A percentile compares a stretch with the other conserved stretches of the same genome.
These are phyloP conservation scores for Clavariopsis aquatica DNA, from an alignment of 495 filamentous ascomycete species.

Conservation along the genomic window DNA sequence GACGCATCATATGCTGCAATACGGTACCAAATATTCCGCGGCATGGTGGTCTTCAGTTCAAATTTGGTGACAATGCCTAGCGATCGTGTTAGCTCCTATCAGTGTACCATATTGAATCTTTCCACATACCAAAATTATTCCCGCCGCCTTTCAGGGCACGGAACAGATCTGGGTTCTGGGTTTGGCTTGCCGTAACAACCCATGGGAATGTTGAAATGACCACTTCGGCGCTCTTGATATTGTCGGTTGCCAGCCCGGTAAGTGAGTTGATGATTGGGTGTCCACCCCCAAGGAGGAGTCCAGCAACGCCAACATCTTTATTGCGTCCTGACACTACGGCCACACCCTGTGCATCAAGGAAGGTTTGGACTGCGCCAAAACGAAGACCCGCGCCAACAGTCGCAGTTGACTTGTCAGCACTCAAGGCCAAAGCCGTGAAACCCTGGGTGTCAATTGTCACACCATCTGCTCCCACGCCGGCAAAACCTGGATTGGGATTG, in stretches of 20 bases:
- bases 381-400: not conserved
- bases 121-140: constrained; percentile 3
- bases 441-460: constrained; percentile 3
- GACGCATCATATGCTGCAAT: not conserved
- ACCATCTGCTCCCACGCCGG: not conserved
- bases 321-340: not conserved
- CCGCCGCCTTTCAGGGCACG: constrained; percentile 5
- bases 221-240: constrained; percentile 3
- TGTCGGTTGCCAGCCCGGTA: not conserved
- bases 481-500: constrained; percentile 1
- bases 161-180: not conserved
- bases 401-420: not conserved
- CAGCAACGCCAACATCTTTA: constrained; percentile 2
- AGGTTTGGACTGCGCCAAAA: not conserved
- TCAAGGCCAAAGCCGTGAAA: not conserved
- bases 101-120: too few species aligned
- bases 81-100: too few species aligned
- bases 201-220: not conserved
- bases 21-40: not conserved
- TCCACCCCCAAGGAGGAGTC: constrained; percentile 7
- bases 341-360: not conserved
- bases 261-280: constrained; percentile 1
- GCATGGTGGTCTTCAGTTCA: not conserved
- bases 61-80: constrained; percentile 6
- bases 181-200: not conserved